Evolutionary conservation across 2,329 filamentous ascomycete genomes (phyloP).

Genomic region (Trichoderma harzianum): DNA sequence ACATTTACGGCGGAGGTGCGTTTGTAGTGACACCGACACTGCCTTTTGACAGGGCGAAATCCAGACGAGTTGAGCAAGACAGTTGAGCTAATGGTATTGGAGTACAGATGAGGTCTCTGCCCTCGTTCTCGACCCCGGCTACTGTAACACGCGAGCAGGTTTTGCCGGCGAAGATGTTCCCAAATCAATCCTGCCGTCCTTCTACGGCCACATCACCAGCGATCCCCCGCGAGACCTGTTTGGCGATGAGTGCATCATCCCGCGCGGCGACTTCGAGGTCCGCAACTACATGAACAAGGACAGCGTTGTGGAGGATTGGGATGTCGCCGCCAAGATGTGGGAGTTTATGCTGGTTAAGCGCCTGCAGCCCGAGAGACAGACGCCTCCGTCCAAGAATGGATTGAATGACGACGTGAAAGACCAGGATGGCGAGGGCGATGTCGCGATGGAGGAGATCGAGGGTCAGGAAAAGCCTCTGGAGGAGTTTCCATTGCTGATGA

Average conservation of each 20-base stretch:
- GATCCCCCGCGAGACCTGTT: conserved; percentile 60
- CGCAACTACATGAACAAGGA: conserved; percentile 89
- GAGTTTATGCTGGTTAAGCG: conserved; percentile 88
- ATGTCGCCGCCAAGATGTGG: conserved; percentile 84
- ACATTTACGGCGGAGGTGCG: conserved; percentile 62
- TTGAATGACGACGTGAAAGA: conserved; percentile 66
- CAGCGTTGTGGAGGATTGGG: conserved; percentile 94
- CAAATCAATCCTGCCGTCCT: conserved; percentile 87
- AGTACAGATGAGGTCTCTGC: conserved; percentile 88
- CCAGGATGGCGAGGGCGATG: conserved; percentile 60
- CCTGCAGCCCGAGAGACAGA: conserved; percentile 72
- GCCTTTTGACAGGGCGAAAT: conserved; percentile 21
- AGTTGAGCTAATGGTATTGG: conserved; percentile 20
- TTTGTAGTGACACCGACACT: conserved; percentile 9
- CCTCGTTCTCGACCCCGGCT: conserved; percentile 92
- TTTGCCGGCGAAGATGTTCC: conserved; percentile 98
- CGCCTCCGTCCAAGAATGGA: conserved; percentile 70
- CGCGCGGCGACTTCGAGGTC: conserved; percentile 73
- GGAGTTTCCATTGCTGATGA: conserved; percentile 89
- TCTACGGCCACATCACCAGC: conserved; percentile 66
- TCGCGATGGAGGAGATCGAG: conserved; percentile 53
- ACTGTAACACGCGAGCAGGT: conserved; percentile 84
- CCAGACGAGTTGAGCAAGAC: not conserved
- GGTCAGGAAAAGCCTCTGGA: conserved; percentile 72
- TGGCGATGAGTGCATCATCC: conserved; percentile 86